These are phyloP conservation scores for Onygena corvina DNA, from an alignment of 2,329 filamentous ascomycete species.

Conservation along the genomic window DNA sequence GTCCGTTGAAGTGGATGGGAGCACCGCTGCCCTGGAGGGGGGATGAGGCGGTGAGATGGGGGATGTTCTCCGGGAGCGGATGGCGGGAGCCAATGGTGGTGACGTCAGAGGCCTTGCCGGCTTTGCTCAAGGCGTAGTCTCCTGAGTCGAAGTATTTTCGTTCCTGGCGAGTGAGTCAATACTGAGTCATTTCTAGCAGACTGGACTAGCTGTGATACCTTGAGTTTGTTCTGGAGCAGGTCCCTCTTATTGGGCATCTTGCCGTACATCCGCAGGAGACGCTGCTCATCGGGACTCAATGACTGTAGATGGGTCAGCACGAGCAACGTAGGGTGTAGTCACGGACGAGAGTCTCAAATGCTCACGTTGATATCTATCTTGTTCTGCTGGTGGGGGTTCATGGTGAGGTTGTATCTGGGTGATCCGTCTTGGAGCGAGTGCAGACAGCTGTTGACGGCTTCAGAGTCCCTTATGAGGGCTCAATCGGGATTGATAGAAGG, in stretches of 20 bases:
- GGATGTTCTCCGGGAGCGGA: conserved; percentile 88
- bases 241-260: conserved; percentile 95
- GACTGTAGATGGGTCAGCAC: conserved; percentile 45
- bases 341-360: conserved; percentile 17
- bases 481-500: too few relatives aligned
- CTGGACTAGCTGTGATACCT: conserved; percentile 39
- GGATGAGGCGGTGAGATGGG: conserved; percentile 64
- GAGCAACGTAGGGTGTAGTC: not conserved
- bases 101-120: conserved; percentile 88
- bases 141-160: conserved; percentile 98
- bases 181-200: too few relatives aligned
- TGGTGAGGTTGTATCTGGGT: too few relatives aligned
- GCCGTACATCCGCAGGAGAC: conserved; percentile 91
- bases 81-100: conserved; percentile 91
- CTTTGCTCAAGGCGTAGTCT: conserved; percentile 93
- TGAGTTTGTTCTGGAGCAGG: conserved; percentile 93
- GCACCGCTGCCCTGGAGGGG: conserved; percentile 22
- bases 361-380: conserved; percentile 92
- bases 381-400: conserved; percentile 98
- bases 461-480: too few relatives aligned
- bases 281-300: conserved; percentile 87
- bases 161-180: too few relatives aligned
- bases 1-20: conserved; percentile 24
- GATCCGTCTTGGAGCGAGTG: too few relatives aligned
- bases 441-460: too few relatives aligned